phyloP scores from a whole-genome alignment of 2,329 filamentous ascomycete species.

The Neocucurbitaria cava region DNA sequence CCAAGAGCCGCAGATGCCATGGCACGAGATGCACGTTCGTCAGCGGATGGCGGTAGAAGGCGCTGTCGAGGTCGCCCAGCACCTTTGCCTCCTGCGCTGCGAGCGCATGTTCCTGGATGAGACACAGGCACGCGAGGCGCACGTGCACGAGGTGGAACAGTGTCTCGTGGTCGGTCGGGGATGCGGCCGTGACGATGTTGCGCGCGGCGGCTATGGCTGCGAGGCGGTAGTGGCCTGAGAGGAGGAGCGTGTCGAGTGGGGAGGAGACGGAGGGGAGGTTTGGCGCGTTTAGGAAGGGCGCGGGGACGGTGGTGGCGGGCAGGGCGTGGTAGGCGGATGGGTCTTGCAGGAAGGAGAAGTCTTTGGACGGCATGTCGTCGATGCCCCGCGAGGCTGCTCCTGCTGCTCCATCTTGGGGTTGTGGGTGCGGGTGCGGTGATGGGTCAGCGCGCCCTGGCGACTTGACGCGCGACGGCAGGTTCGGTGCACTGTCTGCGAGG shows the following conservation, averaged over 20 bases:
- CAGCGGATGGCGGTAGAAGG: constrained; percentile 60
- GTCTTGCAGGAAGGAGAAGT: constrained; percentile 64
- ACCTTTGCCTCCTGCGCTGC: constrained; percentile 68
- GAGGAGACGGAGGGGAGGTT: constrained; percentile 67
- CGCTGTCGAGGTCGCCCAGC: constrained; percentile 66
- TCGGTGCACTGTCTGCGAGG: constrained; percentile 21
- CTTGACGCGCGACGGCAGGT: constrained; percentile 25
- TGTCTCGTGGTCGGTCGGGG: constrained; percentile 64
- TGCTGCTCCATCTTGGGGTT: constrained; percentile 26
- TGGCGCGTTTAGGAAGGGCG: constrained; percentile 72
- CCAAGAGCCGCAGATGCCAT: constrained; percentile 84
- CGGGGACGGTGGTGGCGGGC: constrained; percentile 65
- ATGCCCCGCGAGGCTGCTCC: constrained; percentile 18
- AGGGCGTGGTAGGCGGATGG: constrained; percentile 69
- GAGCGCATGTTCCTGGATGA: constrained; percentile 70
- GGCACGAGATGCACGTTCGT: constrained; percentile 68
- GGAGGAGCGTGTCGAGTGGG: constrained; percentile 71
- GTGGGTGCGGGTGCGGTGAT: constrained; percentile 24
- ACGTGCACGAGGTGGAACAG: constrained; percentile 84
- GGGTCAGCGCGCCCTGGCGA: constrained; percentile 28
- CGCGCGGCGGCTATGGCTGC: constrained; percentile 74
- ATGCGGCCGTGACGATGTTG: constrained; percentile 60
- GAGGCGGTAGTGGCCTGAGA: constrained; percentile 77
- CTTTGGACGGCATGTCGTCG: constrained; percentile 61
- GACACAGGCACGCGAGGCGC: constrained; percentile 79